Evolutionary conservation across 2,329 filamentous ascomycete genomes (phyloP), one percentile per base, ranked within the genome.

Genomic region (Purpureocillium lavendulum): DNA sequence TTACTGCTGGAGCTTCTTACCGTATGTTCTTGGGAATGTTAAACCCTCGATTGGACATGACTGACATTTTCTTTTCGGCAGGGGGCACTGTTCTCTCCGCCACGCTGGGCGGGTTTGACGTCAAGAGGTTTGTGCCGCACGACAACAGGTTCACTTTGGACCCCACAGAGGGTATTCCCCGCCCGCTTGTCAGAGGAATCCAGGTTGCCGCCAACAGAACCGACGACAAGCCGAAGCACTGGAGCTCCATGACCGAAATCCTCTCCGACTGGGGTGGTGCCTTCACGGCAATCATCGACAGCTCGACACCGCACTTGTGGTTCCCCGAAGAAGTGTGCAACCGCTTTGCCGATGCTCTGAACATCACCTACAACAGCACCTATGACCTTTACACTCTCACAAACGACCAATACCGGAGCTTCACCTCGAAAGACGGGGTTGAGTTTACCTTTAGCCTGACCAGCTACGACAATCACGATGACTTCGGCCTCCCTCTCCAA

Each of bases 1-100:
- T 81, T 56, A 87, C 84, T 4, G 83, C 83, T 31, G 84, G 84
- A 13, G 82, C 82, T n/a, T 72, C 73, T 45, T 87, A 87, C 52
- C 71, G 80, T 80, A 63, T 56, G 73, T 41, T 13, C n/a, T 21
- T 5, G 10, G 21, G 21, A 26, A 6, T 5, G 10, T 10, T 26
- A 6, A 10, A 26, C 6, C 10, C 6, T 26, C 21, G 21, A 10
- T 26, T 10, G 5, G 21, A 26, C 6, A 26, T 26, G 10, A 26
- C 10, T 26, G 21, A 26, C 21, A 26, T 10, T 26, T 26, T 26
- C 6, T 26, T 26, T 7, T 7, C 17, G 44, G 39, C 45, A 61
- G 56, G 52, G 40, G 61, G 64, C 40, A 43, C 63, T 8, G 69
- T 73, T 9, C 67, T 69, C 30, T 80, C 77, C 24, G 58, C 87